These are phyloP conservation scores for Apodospora peruviana DNA, from an alignment of 495 filamentous ascomycete genomes.

Conservation along the genomic window DNA sequence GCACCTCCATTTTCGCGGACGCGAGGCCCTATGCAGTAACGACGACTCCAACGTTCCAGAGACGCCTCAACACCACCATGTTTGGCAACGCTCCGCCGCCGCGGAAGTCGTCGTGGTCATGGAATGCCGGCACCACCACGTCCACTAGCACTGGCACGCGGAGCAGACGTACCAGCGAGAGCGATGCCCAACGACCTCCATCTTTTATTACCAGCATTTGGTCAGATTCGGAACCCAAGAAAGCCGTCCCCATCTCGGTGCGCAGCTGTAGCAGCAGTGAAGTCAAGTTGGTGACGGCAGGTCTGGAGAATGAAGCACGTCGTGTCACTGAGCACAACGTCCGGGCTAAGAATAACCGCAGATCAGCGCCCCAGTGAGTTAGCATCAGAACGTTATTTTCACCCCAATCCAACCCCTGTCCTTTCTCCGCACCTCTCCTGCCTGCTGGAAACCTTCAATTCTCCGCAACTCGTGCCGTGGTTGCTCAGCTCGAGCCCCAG, in stretches of 20 bases:
- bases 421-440: too few relatives aligned
- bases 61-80: background rate
- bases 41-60: too few relatives aligned
- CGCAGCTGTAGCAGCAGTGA: too few relatives aligned
- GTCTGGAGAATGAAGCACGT: background rate
- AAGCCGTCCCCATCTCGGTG: too few relatives aligned
- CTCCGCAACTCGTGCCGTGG: too few relatives aligned
- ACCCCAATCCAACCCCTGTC: background rate
- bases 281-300: too few relatives aligned
- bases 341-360: background rate
- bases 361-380: background rate
- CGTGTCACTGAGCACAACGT: background rate
- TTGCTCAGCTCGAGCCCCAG: too few relatives aligned
- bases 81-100: background rate
- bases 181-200: background rate
- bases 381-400: background rate
- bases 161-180: background rate
- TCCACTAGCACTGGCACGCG: background rate
- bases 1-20: too few relatives aligned
- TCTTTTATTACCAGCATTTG: too few relatives aligned
- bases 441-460: too few relatives aligned
- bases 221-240: too few relatives aligned
- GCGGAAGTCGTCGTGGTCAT: background rate
- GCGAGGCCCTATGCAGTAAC: too few relatives aligned
- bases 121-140: background rate